Percentiles rank a stretch among this genome's conserved stretches.
Evolutionary conservation across 2,329 filamentous ascomycete genomes (phyloP).

Genomic region (Metarhizium robertsii): DNA sequence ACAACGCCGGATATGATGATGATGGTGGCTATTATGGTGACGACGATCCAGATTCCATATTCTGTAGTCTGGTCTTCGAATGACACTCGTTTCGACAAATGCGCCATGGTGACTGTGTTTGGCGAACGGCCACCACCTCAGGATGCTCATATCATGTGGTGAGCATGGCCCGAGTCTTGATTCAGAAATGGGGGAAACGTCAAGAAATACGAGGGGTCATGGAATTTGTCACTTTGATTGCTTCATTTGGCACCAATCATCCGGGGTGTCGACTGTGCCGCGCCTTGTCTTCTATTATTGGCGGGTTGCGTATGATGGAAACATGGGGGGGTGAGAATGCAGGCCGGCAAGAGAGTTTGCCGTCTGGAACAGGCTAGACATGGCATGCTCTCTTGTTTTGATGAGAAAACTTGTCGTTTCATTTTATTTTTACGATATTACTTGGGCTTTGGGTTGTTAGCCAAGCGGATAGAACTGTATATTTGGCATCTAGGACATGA

Average conservation of each 20-base stretch:
- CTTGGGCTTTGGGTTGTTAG: no score
- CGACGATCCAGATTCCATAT: not conserved
- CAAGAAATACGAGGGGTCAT: not conserved
- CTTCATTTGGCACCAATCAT: not conserved
- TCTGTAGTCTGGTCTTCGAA: not conserved
- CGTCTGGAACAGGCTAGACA: no score
- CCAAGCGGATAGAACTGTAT: no score
- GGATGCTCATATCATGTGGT: not conserved
- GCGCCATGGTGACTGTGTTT: not conserved
- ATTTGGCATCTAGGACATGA: not conserved
- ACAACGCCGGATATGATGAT: not conserved
- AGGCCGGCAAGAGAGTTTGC: not conserved
- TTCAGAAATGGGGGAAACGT: not conserved
- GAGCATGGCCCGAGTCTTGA: not conserved
- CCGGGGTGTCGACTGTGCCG: not conserved
- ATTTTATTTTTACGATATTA: no score
- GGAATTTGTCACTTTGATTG: not conserved
- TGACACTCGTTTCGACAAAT: not conserved
- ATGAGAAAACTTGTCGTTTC: no score
- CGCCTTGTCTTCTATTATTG: not conserved
- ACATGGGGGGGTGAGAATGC: not conserved
- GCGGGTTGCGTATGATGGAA: not conserved
- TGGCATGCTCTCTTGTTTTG: no score
- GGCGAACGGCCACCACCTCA: not conserved
- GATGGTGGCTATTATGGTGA: not conserved